Percentiles rank a stretch among this genome's conserved stretches.
Evolutionary conservation across 1,284 basidiomycete genomes (phyloP).

Genomic region (Cryptococcus floricola): DNA sequence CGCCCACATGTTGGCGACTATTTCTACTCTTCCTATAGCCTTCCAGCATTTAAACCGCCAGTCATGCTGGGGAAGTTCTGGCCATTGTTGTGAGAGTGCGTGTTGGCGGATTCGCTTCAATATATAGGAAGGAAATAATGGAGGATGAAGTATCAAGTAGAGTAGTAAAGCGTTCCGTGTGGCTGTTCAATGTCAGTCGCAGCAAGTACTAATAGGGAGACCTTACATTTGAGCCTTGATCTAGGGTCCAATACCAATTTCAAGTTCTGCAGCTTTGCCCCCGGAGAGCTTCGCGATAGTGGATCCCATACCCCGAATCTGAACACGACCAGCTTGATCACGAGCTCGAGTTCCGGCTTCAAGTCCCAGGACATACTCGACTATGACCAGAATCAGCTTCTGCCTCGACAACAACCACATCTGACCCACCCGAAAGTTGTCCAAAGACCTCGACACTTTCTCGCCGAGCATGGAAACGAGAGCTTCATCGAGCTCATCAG

Average conservation of each 20-base stretch:
- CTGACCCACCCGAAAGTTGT: slow-evolving; percentile 61
- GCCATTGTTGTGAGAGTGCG: slow-evolving; percentile 81
- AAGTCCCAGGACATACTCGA: slow-evolving; percentile 62
- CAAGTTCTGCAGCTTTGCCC: slow-evolving; percentile 85
- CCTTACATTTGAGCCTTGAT: neutral
- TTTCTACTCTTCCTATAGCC: slow-evolving; percentile 65
- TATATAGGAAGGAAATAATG: slow-evolving; percentile 73
- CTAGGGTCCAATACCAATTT: slow-evolving; percentile 48
- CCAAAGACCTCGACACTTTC: slow-evolving; percentile 73
- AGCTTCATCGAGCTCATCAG: slow-evolving; percentile 86
- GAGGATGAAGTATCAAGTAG: slow-evolving; percentile 63
- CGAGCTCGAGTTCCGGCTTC: slow-evolving; percentile 74
- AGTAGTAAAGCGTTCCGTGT: slow-evolving; percentile 57
- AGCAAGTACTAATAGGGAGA: neutral
- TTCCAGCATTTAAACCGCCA: slow-evolving; percentile 72
- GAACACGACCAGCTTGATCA: slow-evolving; percentile 75
- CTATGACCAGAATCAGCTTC: slow-evolving; percentile 45
- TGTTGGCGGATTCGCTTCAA: slow-evolving; percentile 67
- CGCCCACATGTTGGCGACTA: slow-evolving; percentile 57
- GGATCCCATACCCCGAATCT: slow-evolving; percentile 77
- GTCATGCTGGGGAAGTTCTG: slow-evolving; percentile 77
- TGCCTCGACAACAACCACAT: slow-evolving; percentile 10
- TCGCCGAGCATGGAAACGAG: slow-evolving; percentile 77
- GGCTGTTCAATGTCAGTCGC: slow-evolving; percentile 12
- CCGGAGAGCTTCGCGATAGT: slow-evolving; percentile 69